Evolutionary conservation across 1,284 basidiomycete species (phyloP).

Genomic region (Fomitiporia mediterranea): DNA sequence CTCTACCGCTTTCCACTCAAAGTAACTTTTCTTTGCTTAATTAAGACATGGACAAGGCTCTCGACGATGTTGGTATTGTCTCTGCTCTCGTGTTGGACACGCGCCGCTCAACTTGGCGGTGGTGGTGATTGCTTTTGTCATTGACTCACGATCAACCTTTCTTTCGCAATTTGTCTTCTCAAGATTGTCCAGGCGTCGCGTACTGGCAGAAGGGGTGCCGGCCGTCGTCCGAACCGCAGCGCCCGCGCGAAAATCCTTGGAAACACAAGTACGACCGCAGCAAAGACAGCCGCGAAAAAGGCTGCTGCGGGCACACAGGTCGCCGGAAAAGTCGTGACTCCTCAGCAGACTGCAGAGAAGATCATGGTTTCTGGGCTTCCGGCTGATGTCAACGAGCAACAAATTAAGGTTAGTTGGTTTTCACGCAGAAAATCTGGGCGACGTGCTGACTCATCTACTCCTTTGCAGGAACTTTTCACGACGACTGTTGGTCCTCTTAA

Average conservation of each 20-base stretch:
- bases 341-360: constrained; percentile 60
- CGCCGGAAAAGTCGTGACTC: constrained; percentile 29
- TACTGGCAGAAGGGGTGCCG: constrained; percentile 42
- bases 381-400: constrained; percentile 88
- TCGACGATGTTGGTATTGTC: constrained; percentile 71
- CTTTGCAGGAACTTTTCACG: constrained; percentile 81
- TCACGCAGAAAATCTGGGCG: neutral
- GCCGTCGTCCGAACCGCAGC: constrained; percentile 40
- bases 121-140: constrained; percentile 8
- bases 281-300: constrained; percentile 33
- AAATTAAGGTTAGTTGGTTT: constrained; percentile 75
- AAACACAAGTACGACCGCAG: constrained; percentile 43
- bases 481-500: constrained; percentile 86
- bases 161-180: constrained; percentile 22
- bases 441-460: constrained; percentile 4
- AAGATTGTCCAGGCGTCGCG: constrained; percentile 75
- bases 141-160: constrained; percentile 20
- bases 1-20: constrained; percentile 21
- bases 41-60: constrained; percentile 88
- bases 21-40: constrained; percentile 18
- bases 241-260: constrained; percentile 50
- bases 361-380: constrained; percentile 97
- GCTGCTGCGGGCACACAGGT: constrained; percentile 32
- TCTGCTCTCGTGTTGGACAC: constrained; percentile 21
- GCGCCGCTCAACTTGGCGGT: constrained; percentile 24